These are phyloP conservation scores for Monosporascus sp. DNA, from an alignment of 2,329 filamentous ascomycete species.

Conservation along the genomic window DNA sequence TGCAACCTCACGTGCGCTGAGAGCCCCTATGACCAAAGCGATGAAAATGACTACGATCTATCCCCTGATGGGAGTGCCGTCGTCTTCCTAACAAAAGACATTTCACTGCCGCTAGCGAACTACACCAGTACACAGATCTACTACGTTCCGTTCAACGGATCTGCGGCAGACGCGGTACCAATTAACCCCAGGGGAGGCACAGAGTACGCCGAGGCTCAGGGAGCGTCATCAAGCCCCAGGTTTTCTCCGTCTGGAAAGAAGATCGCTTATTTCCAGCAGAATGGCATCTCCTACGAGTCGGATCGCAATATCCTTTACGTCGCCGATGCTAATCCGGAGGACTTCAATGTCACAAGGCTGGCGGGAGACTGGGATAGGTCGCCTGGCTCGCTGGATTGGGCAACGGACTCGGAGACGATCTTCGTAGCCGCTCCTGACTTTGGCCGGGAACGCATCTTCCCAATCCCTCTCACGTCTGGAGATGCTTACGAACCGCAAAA, in stretches of 20 bases:
- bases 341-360: conserved; percentile 32
- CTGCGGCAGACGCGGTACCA: conserved; percentile 22
- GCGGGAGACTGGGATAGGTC: conserved; percentile 27
- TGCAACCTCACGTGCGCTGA: conserved; percentile 26
- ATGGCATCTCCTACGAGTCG: conserved; percentile 52
- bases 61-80: conserved; percentile 37
- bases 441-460: conserved; percentile 25
- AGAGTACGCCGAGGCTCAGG: conserved; percentile 25
- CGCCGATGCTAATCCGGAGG: conserved; percentile 40
- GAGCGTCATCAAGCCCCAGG: conserved; percentile 28
- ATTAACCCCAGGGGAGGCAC: conserved; percentile 28
- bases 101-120: conserved; percentile 47
- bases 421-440: conserved; percentile 26
- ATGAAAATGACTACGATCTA: conserved; percentile 55
- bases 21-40: conserved; percentile 48
- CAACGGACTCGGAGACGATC: conserved; percentile 21
- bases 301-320: conserved; percentile 30
- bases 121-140: conserved; percentile 38
- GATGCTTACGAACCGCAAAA: conserved; percentile 25
- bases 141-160: conserved; percentile 26
- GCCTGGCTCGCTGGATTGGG: conserved; percentile 21
- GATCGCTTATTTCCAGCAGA: conserved; percentile 58
- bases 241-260: conserved; percentile 55
- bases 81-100: conserved; percentile 52
- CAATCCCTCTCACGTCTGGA: conserved; percentile 22